These are phyloP conservation scores for Talaromyces wortmannii DNA, from an alignment of 495 filamentous ascomycete genomes.

Conservation along the genomic window DNA sequence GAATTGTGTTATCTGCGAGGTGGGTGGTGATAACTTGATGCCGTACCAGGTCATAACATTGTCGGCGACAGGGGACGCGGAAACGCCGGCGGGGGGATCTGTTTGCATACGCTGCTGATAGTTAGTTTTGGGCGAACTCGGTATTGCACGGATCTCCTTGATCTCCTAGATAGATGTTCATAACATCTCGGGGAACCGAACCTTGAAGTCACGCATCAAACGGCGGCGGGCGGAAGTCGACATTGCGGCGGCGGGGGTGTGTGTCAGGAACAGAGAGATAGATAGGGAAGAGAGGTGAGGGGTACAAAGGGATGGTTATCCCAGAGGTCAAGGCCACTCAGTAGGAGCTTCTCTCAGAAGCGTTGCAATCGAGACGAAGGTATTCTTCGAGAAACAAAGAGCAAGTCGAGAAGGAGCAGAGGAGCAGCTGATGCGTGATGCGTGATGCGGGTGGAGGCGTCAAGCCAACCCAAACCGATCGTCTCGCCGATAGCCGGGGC, in stretches of 20 bases:
- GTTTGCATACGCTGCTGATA: slow-evolving; percentile 94
- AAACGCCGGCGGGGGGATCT: slow-evolving; percentile 94
- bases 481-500: too few relatives aligned
- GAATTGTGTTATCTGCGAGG: not conserved
- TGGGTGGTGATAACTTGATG: slow-evolving; percentile 3
- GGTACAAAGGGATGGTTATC: not conserved
- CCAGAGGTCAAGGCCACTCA: not conserved
- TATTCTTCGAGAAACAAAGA: too few relatives aligned
- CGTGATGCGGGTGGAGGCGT: too few relatives aligned
- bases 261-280: not conserved
- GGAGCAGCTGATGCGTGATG: too few relatives aligned
- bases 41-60: slow-evolving; percentile 98
- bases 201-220: slow-evolving; percentile 98
- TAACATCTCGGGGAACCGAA: slow-evolving; percentile 29
- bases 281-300: not conserved
- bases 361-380: not conserved
- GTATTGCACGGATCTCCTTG: slow-evolving; percentile 1
- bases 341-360: not conserved
- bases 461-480: too few relatives aligned
- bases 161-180: not conserved
- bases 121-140: not conserved
- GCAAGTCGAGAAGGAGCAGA: too few relatives aligned
- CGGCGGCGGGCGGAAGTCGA: slow-evolving; percentile 90
- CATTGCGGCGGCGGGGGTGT: slow-evolving; percentile 42
- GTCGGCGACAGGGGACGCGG: slow-evolving; percentile 91